Conservation (phyloP, 1,139 yeast species). For the Saccharomyces hybrid region DNA sequence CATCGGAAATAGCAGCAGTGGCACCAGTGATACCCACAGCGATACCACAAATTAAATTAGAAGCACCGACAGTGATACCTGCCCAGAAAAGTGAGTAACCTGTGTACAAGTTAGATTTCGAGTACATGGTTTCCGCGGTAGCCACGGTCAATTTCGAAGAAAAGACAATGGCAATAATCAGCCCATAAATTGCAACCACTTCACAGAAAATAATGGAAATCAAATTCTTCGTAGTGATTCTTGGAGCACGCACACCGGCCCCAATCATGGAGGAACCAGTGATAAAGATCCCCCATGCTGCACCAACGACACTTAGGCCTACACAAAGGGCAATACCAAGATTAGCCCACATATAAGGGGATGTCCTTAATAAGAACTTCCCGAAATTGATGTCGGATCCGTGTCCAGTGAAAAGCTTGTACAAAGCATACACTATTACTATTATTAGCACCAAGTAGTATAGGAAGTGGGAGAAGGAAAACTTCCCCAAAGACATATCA, state of each 20-base stretch:
- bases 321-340: constrained; percentile 89
- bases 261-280: constrained; percentile 94
- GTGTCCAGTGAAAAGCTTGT: constrained; percentile 83
- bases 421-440: constrained; percentile 29
- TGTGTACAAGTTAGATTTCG: constrained; percentile 85
- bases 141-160: constrained; percentile 81
- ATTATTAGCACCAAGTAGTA: constrained; percentile 19
- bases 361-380: constrained; percentile 70
- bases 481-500: constrained; percentile 8
- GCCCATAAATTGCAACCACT: constrained; percentile 97
- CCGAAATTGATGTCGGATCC: constrained; percentile 92
- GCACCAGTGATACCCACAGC: constrained; percentile 98
- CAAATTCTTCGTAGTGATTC: constrained; percentile 94
- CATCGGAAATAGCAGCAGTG: constrained; percentile 96
- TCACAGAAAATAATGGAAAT: constrained; percentile 97
- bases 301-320: constrained; percentile 92
- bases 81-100: constrained; percentile 97
- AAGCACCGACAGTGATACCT: constrained; percentile 88
- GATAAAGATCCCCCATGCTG: constrained; percentile 98
- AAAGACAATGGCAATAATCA: constrained; percentile 96
- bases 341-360: constrained; percentile 97
- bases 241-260: constrained; percentile 96
- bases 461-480: constrained; percentile 12
- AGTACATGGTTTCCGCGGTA: constrained; percentile 46
- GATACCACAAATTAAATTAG: constrained; percentile 92